A percentile compares a stretch with the other conserved stretches of the same genome.
Evolutionary conservation across 345 rosid species (phyloP).

Genomic region (Eucalyptus paniculata): DNA sequence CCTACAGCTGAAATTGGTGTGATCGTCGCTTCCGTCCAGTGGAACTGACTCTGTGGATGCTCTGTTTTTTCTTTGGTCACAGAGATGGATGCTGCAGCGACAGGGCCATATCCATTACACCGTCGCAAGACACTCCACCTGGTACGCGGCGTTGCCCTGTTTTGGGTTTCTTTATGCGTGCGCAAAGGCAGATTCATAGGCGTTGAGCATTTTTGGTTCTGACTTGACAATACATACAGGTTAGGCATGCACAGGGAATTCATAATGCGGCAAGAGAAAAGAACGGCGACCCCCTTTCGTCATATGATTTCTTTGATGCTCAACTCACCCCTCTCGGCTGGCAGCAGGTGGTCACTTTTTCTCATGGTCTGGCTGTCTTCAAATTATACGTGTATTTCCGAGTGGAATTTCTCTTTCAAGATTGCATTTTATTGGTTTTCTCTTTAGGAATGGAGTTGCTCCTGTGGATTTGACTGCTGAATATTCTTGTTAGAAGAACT

Average conservation of each 20-base stretch:
- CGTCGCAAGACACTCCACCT: slow-evolving; percentile 73
- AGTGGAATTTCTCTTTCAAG: background rate
- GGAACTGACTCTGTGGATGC: background rate
- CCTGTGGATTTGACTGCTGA: background rate
- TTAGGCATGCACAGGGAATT: slow-evolving; percentile 89
- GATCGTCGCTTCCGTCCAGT: background rate
- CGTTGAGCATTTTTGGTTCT: background rate
- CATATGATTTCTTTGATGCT: slow-evolving; percentile 64
- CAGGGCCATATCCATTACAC: slow-evolving; percentile 41
- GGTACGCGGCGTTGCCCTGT: slow-evolving; percentile 15
- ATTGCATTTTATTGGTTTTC: background rate
- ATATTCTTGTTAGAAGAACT: background rate
- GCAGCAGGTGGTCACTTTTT: slow-evolving; percentile 44
- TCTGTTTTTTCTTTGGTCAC: background rate
- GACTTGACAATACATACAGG: slow-evolving; percentile 13
- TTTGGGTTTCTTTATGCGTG: background rate
- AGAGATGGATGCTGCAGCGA: slow-evolving; percentile 36
- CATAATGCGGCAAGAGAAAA: slow-evolving; percentile 76
- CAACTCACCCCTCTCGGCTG: slow-evolving; percentile 73
- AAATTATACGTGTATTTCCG: background rate
- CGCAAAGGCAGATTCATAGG: background rate
- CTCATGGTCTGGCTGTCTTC: background rate
- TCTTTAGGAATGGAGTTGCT: background rate
- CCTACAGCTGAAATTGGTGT: background rate
- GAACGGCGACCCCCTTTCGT: slow-evolving; percentile 22